phyloP scores from a whole-genome alignment of 1,284 basidiomycete species.

The Mrakiaceae sp. region DNA sequence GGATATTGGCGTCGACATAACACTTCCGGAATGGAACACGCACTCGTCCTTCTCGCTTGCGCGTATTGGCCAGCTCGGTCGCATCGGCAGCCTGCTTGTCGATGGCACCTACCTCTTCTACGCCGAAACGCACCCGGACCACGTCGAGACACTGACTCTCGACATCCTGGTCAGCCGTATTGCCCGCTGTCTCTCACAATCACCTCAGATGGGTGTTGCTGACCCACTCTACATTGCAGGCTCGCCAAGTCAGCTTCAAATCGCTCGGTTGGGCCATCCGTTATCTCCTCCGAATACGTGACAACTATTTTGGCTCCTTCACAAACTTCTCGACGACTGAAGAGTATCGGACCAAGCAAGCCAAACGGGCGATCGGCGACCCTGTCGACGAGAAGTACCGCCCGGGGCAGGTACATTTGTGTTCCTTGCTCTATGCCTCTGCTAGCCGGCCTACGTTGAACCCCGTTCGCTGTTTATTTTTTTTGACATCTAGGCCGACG shows the following conservation, averaged over 20 bases:
- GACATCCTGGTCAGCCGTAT: constrained; percentile 50
- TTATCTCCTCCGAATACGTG: constrained; percentile 70
- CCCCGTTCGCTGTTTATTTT: constrained; percentile 11
- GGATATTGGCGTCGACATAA: constrained; percentile 48
- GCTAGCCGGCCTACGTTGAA: constrained; percentile 2
- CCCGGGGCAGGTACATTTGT: constrained; percentile 46
- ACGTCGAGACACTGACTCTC: constrained; percentile 66
- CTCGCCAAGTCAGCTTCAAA: constrained; percentile 50
- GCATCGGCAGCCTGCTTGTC: constrained; percentile 47
- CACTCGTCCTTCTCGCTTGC: constrained; percentile 54
- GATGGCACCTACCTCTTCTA: constrained; percentile 64
- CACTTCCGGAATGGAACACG: constrained; percentile 78
- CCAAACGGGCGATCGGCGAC: constrained; percentile 56
- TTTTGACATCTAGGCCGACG: constrained; percentile 49
- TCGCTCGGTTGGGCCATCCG: constrained; percentile 74
- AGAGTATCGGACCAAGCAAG: constrained; percentile 65
- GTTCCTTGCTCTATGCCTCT: constrained; percentile 21
- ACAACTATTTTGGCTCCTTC: constrained; percentile 85
- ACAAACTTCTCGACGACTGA: constrained; percentile 77
- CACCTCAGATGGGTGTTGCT: background rate
- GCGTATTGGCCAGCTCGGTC: constrained; percentile 43
- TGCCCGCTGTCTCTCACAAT: constrained; percentile 13
- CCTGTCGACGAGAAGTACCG: constrained; percentile 67
- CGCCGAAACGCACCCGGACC: constrained; percentile 51
- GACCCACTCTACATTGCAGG: constrained; percentile 19